A percentile compares a stretch with the other conserved stretches of the same genome.
phyloP scores from a whole-genome alignment of 768 basidiomycete genomes.

The Termitomyces titanicus region DNA sequence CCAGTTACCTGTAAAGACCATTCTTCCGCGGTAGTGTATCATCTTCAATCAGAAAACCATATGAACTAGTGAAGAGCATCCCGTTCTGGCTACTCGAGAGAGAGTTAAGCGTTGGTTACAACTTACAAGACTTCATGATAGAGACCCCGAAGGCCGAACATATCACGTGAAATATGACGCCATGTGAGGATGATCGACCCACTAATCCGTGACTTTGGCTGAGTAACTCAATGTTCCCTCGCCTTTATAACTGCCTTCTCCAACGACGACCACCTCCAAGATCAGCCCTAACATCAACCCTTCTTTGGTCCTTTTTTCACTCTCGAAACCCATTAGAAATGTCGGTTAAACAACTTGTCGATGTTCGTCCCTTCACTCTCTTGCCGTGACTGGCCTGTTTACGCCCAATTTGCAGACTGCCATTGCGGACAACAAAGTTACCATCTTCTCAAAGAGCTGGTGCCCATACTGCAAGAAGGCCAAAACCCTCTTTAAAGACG shows the following conservation, averaged over 20 bases:
- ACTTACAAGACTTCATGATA: not conserved
- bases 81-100: not conserved
- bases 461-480: constrained; percentile 52
- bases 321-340: constrained; percentile 28
- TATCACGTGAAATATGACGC: constrained; percentile 12
- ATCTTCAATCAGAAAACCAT: not conserved
- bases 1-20: no score
- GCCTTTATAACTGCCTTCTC: constrained; percentile 16
- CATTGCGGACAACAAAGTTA: constrained; percentile 48
- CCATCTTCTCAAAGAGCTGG: constrained; percentile 57
- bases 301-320: constrained; percentile 28
- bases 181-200: not conserved
- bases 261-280: constrained; percentile 9
- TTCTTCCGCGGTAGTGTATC: not conserved
- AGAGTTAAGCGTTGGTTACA: not conserved
- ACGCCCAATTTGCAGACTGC: constrained; percentile 29
- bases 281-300: constrained; percentile 12
- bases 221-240: constrained; percentile 15
- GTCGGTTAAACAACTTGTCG: constrained; percentile 38
- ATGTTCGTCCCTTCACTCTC: constrained; percentile 26
- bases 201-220: constrained; percentile 6
- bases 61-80: no score
- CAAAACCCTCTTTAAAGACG: constrained; percentile 39
- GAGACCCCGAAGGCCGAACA: not conserved
- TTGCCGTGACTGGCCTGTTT: not conserved